Base-by-base conservation (phyloP, 2,329 filamentous ascomycete genomes). In the Paecilomyces variotii region DNA sequence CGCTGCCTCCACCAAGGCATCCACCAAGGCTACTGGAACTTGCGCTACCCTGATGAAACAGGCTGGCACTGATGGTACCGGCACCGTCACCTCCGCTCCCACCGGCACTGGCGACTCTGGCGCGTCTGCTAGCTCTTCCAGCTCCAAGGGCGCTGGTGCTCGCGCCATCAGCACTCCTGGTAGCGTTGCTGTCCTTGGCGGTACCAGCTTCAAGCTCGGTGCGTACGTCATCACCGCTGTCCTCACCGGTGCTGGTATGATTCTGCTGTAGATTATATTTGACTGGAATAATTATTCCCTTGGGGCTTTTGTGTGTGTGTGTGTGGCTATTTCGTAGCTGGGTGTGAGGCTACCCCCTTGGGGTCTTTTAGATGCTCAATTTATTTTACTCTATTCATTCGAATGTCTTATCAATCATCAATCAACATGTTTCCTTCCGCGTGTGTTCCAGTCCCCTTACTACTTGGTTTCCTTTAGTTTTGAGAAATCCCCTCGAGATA, bases 211-310 rank as follows among this genome's bases (percentile, higher is more conserved):
- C 67, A 73, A 78, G 59, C 61, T 79, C 55, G 76, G 72, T 57
- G 74, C 72, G 11, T 80, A 79, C 65, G 56, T 78, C n/a, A 62
- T 77, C 53, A 70, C 72, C 56, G 77, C 78, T 50, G 59, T 77
- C 52, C 63, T 76, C 51, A 74, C 76, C 57, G 78, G 77, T 61
- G 70, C 70, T 56, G 76, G 75, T 59, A 79, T 80, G 77, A 71
- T 80, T 62, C 63, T 79, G 64, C 68, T 80, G 69, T 80, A 79
- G 68, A 58, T 34, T 26, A 45, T 6, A 50, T 26, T 14, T 52
- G 35, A 9, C 9, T 45, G 39, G 2, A 45, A 45, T 45, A 24
- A 45, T 45, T 45, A 45, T 19, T 14, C 35, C 35, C 35, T 45
- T 24, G 35, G 35, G 14, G n/a, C n/a, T 19, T 32, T 34, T 10